These are phyloP conservation scores for Peniophora sp. DNA, from an alignment of 1,284 basidiomycete species.

Conservation along the genomic window DNA sequence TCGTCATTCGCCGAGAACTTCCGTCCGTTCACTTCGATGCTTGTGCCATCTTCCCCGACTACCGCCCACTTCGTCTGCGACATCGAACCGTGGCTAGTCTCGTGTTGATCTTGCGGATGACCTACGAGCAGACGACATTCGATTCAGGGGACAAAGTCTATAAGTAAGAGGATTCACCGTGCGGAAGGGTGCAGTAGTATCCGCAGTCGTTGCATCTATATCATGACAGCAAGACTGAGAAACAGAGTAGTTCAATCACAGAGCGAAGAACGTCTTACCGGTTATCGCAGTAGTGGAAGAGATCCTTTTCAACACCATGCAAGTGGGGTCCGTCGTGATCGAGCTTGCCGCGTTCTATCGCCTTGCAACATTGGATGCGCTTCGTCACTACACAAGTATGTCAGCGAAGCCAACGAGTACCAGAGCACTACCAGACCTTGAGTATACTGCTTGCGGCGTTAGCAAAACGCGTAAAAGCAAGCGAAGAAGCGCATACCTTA, in stretches of 20 bases:
- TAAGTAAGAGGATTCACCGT: conserved; percentile 27
- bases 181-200: conserved; percentile 51
- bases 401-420: neutral
- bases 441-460: conserved; percentile 9
- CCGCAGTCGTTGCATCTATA: conserved; percentile 48
- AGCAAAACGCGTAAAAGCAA: neutral
- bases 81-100: conserved; percentile 61
- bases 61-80: conserved; percentile 46
- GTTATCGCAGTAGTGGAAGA: conserved; percentile 35
- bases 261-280: conserved; percentile 20
- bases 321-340: conserved; percentile 38
- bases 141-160: neutral
- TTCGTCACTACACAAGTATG: conserved; percentile 29
- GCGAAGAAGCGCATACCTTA: conserved; percentile 3
- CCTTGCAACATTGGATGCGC: conserved; percentile 38
- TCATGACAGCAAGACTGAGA: neutral
- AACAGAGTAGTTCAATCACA: neutral
- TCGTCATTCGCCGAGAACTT: conserved; percentile 50
- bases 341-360: conserved; percentile 32
- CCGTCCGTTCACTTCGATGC: conserved; percentile 45
- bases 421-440: conserved; percentile 23
- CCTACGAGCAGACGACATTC: conserved; percentile 25
- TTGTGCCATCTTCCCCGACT: conserved; percentile 38
- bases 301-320: conserved; percentile 31
- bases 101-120: conserved; percentile 51